phyloP scores from a whole-genome alignment of 129 eudicot species.

The Ambrosia trifida region DNA sequence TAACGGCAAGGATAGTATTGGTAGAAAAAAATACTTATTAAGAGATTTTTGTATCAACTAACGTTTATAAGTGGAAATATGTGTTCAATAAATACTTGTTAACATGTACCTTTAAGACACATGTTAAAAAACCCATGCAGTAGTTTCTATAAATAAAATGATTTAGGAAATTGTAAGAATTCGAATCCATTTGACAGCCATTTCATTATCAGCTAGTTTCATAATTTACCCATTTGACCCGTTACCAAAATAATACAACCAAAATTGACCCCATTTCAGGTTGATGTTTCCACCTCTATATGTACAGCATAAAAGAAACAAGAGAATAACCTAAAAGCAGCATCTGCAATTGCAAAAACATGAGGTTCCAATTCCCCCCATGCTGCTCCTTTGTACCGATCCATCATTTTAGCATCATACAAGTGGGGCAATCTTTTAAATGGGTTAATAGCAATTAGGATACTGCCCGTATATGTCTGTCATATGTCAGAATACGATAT shows the following conservation, averaged over 20 bases:
- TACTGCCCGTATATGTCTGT: slow-evolving; percentile 98
- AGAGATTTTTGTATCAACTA: too few relatives aligned
- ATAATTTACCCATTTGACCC: neutral
- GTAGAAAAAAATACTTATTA: too few relatives aligned
- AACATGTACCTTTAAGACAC: too few relatives aligned
- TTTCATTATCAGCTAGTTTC: too few relatives aligned
- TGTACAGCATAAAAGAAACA: slow-evolving; percentile 13
- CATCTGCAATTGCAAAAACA: slow-evolving; percentile 94
- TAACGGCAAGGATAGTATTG: too few relatives aligned
- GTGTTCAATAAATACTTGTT: too few relatives aligned
- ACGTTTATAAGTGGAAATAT: too few relatives aligned
- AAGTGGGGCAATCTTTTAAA: slow-evolving; percentile 85
- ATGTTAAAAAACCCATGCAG: too few relatives aligned
- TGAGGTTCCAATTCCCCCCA: slow-evolving; percentile 94
- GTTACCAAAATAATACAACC: neutral
- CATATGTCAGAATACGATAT: slow-evolving; percentile 57
- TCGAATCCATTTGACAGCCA: too few relatives aligned
- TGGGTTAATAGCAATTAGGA: slow-evolving; percentile 95
- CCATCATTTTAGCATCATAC: slow-evolving; percentile 86
- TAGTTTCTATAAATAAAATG: too few relatives aligned
- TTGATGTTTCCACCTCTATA: too few relatives aligned
- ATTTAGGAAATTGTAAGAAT: too few relatives aligned
- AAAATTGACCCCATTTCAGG: neutral
- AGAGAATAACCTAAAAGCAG: slow-evolving; percentile 72
- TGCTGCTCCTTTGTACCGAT: slow-evolving; percentile 85